A percentile compares a stretch with the other conserved stretches of the same genome.
Conservation (phyloP, 2,329 filamentous ascomycete species). For the Fusarium miscanthi region DNA sequence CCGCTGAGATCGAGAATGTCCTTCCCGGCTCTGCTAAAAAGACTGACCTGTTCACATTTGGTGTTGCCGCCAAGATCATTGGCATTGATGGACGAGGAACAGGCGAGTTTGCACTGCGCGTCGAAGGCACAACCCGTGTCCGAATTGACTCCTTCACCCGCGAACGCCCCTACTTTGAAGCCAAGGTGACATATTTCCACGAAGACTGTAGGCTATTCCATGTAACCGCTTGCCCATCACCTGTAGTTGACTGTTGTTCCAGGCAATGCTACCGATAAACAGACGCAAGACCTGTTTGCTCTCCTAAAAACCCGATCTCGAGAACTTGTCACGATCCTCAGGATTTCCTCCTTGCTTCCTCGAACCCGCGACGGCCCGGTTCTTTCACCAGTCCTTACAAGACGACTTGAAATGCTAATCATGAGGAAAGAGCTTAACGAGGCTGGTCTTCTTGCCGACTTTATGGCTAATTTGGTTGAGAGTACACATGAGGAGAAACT, state of each 20-base stretch:
- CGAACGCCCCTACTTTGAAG: slow-evolving; percentile 88
- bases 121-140: slow-evolving; percentile 86
- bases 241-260: slow-evolving; percentile 13
- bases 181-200: slow-evolving; percentile 75
- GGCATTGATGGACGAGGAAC: slow-evolving; percentile 80
- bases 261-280: slow-evolving; percentile 61
- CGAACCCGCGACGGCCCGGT: slow-evolving; percentile 71
- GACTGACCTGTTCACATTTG: slow-evolving; percentile 83
- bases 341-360: slow-evolving; percentile 85
- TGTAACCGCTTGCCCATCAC: not conserved
- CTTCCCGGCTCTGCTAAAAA: slow-evolving; percentile 71
- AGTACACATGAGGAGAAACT: slow-evolving; percentile 92
- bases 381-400: slow-evolving; percentile 85
- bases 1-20: slow-evolving; percentile 57
- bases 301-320: slow-evolving; percentile 86
- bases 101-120: slow-evolving; percentile 82
- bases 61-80: slow-evolving; percentile 82
- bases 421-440: slow-evolving; percentile 83
- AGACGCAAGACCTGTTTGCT: slow-evolving; percentile 77
- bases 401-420: slow-evolving; percentile 89
- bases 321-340: slow-evolving; percentile 85
- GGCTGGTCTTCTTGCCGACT: slow-evolving; percentile 89
- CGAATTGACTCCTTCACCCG: slow-evolving; percentile 72
- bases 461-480: slow-evolving; percentile 94
- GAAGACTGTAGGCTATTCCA: slow-evolving; percentile 68